Evolutionary conservation across 2,329 filamentous ascomycete species (phyloP).

Genomic region (Lecanosticta acicola): DNA sequence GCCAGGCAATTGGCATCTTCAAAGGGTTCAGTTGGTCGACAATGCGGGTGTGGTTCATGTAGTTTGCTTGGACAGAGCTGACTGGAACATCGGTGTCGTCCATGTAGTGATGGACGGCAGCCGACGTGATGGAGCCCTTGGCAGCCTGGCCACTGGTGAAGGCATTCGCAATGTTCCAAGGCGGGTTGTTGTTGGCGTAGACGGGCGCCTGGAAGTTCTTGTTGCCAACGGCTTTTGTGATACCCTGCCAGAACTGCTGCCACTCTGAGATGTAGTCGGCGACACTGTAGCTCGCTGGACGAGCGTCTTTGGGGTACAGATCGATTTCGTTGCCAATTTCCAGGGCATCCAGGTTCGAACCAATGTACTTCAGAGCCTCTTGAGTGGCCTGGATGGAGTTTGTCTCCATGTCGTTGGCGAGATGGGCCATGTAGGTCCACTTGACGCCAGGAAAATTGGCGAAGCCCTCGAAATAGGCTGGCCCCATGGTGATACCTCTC

Average conservation of each 20-base stretch:
- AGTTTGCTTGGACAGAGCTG: conserved; percentile 5
- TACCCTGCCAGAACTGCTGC: conserved; percentile 4
- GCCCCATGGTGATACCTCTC: conserved; percentile 7
- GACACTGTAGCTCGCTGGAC: conserved; percentile 5
- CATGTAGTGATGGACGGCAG: conserved; percentile 12
- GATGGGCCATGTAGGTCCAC: conserved; percentile 12
- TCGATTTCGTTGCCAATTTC: conserved; percentile 14
- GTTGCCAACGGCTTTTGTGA: conserved; percentile 1
- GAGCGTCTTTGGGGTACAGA: conserved; percentile 3
- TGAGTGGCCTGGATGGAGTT: conserved; percentile 7
- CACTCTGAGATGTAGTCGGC: conserved; percentile 7
- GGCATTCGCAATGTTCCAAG: conserved; percentile 9
- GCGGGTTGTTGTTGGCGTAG: conserved; percentile 8
- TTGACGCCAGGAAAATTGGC: conserved; percentile 5
- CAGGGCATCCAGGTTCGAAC: conserved; percentile 7
- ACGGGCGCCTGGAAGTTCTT: conserved; percentile 12
- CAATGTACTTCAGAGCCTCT: conserved; percentile 11
- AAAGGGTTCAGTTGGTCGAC: conserved; percentile 4
- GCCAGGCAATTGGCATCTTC: conserved; percentile 10
- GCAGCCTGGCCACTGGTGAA: conserved; percentile 7
- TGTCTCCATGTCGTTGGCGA: conserved; percentile 5
- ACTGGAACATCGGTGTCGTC: not conserved
- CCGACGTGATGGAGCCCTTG: conserved; percentile 2
- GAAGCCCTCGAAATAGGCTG: conserved; percentile 12
- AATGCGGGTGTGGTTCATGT: conserved; percentile 14